Percentiles rank a stretch among this genome's conserved stretches.
These are phyloP conservation scores for Blastobotrys proliferans DNA, from an alignment of 1,139 yeast genomes.

Conservation along the genomic window DNA sequence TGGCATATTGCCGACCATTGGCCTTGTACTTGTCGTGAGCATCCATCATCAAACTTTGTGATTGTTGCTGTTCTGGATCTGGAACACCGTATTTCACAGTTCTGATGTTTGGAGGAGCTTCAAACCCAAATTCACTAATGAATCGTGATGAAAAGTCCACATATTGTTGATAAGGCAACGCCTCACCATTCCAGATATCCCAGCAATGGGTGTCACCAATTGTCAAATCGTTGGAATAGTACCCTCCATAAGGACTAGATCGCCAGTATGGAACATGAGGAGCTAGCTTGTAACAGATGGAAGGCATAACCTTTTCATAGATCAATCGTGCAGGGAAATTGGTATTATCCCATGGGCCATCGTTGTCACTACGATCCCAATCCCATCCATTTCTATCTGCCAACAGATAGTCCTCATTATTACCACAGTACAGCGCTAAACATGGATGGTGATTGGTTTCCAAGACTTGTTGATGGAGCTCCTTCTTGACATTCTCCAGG, in stretches of 20 bases:
- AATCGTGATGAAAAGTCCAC: constrained; percentile 41
- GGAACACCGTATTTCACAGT: constrained; percentile 37
- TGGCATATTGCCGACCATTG: constrained; percentile 40
- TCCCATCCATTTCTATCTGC: constrained; percentile 38
- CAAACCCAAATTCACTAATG: constrained; percentile 48
- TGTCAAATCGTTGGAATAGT: constrained; percentile 35
- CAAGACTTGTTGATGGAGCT: constrained; percentile 36
- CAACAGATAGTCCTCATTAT: constrained; percentile 47
- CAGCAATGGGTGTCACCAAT: constrained; percentile 48
- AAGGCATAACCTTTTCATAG: constrained; percentile 41
- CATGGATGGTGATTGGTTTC: constrained; percentile 38
- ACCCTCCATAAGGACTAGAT: constrained; percentile 46
- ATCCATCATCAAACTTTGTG: constrained; percentile 40
- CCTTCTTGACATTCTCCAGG: constrained; percentile 34
- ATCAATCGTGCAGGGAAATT: constrained; percentile 42
- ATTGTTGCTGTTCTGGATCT: constrained; percentile 34
- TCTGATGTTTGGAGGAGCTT: constrained; percentile 37
- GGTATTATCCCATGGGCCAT: constrained; percentile 34
- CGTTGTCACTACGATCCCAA: constrained; percentile 35
- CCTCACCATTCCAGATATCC: constrained; percentile 49
- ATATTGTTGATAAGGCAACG: constrained; percentile 45
- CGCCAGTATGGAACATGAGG: constrained; percentile 39
- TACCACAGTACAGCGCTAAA: constrained; percentile 41
- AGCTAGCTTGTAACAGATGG: constrained; percentile 26
- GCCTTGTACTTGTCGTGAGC: constrained; percentile 43